Base-by-base conservation (phyloP, 164 flowering plant genomes). In the Tetracentron sinense region DNA sequence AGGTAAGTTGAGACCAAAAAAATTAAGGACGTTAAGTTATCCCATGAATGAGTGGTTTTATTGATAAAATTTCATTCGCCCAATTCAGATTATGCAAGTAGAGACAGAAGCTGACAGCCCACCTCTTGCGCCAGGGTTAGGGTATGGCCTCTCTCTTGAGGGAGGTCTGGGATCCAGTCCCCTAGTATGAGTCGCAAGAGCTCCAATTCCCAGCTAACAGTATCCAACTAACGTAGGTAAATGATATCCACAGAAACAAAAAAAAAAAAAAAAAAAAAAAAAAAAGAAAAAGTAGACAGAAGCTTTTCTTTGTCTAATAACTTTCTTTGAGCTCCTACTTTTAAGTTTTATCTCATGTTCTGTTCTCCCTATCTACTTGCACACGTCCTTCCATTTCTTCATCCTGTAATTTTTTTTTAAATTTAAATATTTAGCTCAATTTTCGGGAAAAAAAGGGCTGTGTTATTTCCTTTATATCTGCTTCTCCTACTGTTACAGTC, bases 401-500 rank as follows among this genome's bases (percentile, higher is more conserved):
- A 22, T 19, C 15, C n/a, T n/a, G n/a, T n/a, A n/a, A n/a, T n/a
- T n/a, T 16, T 47, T 25, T 47, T 49, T 61, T 49, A 33, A 33
- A 4, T 33, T 4, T 33, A 33, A 4, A 33, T 33, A 33, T 33
- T 54, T 5, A 7, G 2, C 44, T 68, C 31, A 19, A 26, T 27
- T 50, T 58, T 63, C 44, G 35, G 52, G 26, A 27, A 23, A 44
- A 44, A 49, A 62, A 30, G 53, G 15, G 49, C 21, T 11, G 22
- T 16, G 62, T 29, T 38, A 35, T 54, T 54, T 26, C 31, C 38
- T 59, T 53, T 55, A 7, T 27, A 58, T 44, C 62, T 33, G 61
- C 53, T 56, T 22, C 44, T 62, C 12, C 42, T 38, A 49, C 23
- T 30, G 46, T 21, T 28, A 22, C 33, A 61, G 61, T 54, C 48